Evolutionary conservation across 257 asterid species (phyloP).

Genomic region (Oldenlandia corymbosa): DNA sequence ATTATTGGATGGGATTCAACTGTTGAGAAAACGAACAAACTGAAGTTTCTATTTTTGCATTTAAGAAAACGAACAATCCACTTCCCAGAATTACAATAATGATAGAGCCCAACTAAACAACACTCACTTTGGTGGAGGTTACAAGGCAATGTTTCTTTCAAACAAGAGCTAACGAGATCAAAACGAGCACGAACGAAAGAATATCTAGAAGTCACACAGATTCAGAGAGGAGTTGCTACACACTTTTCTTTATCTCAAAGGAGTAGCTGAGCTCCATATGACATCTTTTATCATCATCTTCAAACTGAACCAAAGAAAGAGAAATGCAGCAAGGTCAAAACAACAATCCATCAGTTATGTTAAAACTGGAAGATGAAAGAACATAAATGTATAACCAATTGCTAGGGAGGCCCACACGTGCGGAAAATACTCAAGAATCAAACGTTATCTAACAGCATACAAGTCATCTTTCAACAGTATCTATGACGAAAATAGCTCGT

Average conservation of each 20-base stretch:
- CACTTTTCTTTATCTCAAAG: conserved; percentile 51
- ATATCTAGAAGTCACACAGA: conserved; percentile 7
- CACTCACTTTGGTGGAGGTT: too few species aligned
- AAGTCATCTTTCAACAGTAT: background rate
- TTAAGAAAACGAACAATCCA: background rate
- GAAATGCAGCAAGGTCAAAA: conserved; percentile 10
- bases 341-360: background rate
- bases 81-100: background rate
- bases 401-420: background rate
- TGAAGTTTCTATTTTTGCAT: too few species aligned
- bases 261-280: conserved; percentile 65
- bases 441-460: background rate
- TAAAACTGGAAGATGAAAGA: background rate
- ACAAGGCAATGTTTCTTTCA: conserved; percentile 2
- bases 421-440: background rate
- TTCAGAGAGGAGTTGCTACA: conserved; percentile 19
- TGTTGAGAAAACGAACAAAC: too few species aligned
- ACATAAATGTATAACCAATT: too few species aligned
- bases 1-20: too few species aligned
- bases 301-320: conserved; percentile 40
- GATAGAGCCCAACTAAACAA: background rate
- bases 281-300: conserved; percentile 61
- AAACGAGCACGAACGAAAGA: conserved; percentile 14
- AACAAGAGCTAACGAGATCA: conserved; percentile 7
- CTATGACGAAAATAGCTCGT: background rate